Conservation (phyloP, 2,329 filamentous ascomycete species). For the Cryphonectria naterciae region DNA sequence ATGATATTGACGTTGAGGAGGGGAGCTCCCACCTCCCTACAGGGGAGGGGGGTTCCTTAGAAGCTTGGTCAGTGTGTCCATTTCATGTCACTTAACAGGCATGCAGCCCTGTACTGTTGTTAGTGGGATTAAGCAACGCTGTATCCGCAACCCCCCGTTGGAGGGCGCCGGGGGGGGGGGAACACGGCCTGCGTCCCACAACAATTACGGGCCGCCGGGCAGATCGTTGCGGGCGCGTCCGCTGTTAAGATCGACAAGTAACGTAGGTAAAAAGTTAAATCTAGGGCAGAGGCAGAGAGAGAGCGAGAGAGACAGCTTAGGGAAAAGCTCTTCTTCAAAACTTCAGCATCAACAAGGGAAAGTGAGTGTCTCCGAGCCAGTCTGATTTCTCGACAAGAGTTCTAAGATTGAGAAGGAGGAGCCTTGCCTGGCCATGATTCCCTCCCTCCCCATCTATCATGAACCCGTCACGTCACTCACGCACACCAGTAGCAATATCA, state of each 20-base stretch:
- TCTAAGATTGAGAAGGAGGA: too few relatives aligned
- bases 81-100: not conserved
- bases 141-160: not conserved
- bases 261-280: not conserved
- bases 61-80: not conserved
- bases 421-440: too few relatives aligned
- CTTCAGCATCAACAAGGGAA: too few relatives aligned
- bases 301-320: not conserved
- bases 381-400: too few relatives aligned
- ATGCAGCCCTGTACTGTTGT: not conserved
- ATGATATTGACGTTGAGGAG: not conserved
- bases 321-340: not conserved
- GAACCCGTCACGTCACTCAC: not conserved
- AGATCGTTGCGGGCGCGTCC: slow-evolving; percentile 4
- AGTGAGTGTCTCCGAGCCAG: too few relatives aligned
- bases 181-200: not conserved
- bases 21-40: not conserved
- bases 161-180: not conserved
- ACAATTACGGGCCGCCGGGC: slow-evolving; percentile 1
- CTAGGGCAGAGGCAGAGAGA: not conserved
- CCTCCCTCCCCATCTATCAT: not conserved
- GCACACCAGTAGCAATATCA: not conserved
- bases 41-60: not conserved
- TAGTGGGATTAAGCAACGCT: too few relatives aligned
- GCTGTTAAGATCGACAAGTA: not conserved